phyloP scores from a whole-genome alignment of 129 eudicot species.

The Pittosporum tobira region DNA sequence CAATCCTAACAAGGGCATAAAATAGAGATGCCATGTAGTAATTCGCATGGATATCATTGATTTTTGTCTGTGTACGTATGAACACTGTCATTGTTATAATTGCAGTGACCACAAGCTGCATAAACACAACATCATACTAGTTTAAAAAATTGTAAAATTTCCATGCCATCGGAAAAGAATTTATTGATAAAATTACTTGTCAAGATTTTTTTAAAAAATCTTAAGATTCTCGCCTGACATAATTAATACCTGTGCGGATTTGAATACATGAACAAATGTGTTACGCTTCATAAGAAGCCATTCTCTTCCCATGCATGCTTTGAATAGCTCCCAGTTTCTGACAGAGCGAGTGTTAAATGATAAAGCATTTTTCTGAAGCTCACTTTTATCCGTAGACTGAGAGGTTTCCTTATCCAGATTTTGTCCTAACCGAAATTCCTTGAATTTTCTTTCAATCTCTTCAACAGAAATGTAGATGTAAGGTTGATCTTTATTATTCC shows the following conservation, averaged over 20 bases:
- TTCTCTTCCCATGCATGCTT: conserved; percentile 18
- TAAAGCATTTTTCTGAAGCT: conserved; percentile 3
- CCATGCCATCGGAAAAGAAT: not conserved
- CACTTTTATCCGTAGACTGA: conserved; percentile 3
- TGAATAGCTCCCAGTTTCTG: conserved; percentile 13
- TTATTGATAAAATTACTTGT: not conserved
- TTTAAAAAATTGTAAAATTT: not conserved
- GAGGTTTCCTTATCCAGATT: conserved; percentile 8
- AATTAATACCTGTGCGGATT: conserved; percentile 19
- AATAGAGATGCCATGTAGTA: conserved; percentile 7
- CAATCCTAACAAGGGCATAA: conserved; percentile 9
- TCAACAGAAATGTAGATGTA: conserved; percentile 1
- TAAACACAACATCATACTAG: not conserved
- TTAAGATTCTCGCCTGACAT: too few relatives aligned
- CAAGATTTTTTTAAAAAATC: too few relatives aligned
- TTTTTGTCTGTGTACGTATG: not conserved
- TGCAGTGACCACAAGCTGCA: conserved; percentile 15
- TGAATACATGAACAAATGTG: conserved; percentile 13
- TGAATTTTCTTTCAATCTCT: conserved; percentile 1
- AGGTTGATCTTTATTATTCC: not conserved
- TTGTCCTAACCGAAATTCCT: conserved; percentile 6
- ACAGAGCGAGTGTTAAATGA: conserved; percentile 6
- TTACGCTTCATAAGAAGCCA: conserved; percentile 20
- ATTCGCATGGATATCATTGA: not conserved
- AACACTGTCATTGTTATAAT: conserved; percentile 18